Conservation (phyloP, 495 filamentous ascomycete genomes). For the Penicillium paxilli region DNA sequence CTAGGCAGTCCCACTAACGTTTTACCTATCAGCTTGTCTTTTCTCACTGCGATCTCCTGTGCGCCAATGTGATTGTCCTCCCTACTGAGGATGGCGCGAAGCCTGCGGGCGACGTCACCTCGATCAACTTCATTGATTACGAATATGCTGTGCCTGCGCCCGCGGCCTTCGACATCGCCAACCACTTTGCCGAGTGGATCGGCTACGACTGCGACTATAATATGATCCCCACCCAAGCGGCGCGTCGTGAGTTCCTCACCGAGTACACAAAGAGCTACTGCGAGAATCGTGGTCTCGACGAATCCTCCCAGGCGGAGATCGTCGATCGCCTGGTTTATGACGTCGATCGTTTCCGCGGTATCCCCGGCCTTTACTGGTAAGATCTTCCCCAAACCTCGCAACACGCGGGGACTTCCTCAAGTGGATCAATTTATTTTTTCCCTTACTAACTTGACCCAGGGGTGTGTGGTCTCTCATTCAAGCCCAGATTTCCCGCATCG, state of each 20-base stretch:
- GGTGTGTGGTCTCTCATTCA: constrained; percentile 98
- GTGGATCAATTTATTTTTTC: no score
- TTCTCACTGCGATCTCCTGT: constrained; percentile 91
- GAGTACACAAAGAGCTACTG: constrained; percentile 68
- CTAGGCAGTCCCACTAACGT: not conserved
- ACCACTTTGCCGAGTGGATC: constrained; percentile 98
- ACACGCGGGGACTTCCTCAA: no score
- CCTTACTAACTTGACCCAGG: constrained; percentile 47
- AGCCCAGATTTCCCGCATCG: constrained; percentile 89
- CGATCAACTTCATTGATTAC: constrained; percentile 95
- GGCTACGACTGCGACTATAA: constrained; percentile 93
- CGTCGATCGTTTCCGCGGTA: constrained; percentile 83
- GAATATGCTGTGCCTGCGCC: constrained; percentile 94
- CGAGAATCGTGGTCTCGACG: constrained; percentile 35
- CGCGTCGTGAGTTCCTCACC: constrained; percentile 77
- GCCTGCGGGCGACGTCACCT: constrained; percentile 34
- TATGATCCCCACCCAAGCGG: constrained; percentile 74
- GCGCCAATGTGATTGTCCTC: constrained; percentile 91
- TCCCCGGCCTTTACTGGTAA: constrained; percentile 83
- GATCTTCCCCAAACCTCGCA: constrained; percentile 3
- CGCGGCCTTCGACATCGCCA: constrained; percentile 97
- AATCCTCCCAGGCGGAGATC: constrained; percentile 59
- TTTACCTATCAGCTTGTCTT: constrained; percentile 70
- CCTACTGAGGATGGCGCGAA: constrained; percentile 39
- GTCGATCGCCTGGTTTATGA: constrained; percentile 67